Base-by-base conservation (phyloP, 1,139 yeast species). In the Pichia sp. region DNA sequence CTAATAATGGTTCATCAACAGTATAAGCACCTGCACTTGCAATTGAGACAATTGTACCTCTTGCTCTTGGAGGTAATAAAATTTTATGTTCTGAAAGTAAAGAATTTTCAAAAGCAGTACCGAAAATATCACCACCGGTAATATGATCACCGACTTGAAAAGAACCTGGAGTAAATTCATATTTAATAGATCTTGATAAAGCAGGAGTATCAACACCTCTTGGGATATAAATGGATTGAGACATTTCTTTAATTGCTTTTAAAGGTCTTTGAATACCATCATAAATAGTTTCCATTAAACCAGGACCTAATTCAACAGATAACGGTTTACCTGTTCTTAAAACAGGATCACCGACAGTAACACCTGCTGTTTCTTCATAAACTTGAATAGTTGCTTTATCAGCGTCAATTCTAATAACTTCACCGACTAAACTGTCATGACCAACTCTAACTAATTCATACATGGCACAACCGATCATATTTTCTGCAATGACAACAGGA, bases 251-350 rank as follows among this genome's bases (percentile, higher is more conserved):
- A 62, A 91, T 91, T 39, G 94, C 87, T 66, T 84, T 83, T 64
- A 91, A 77, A 35, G 99, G 98, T 72, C 99, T 88, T 71, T 91
- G 98, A 64, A 91, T 91, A 72, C 99, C 99, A 68, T 91, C 99
- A 61, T 91, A 91, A 63, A 91, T 91, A 52, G 96, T 91, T 69
- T 91, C 98, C 94, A 91, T 87, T 59, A 91, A 76, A 64, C 99
- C 99, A 23, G 99, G 99, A 59, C 99, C 99, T 62, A 91, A 74
- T 69, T 91, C 99, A 40, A 91, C 99, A 39, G 96, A 87, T 57
- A 91, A 74, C 15, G 99, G 99, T 66, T 91, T 87, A 51, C 98
- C 98, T 10, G 98, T 91, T 70, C 98, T 80, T 59, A 86, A 70
- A 41, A 91, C 98, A 2, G 99, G 99, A 63, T 91, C 98, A 57